Conservation (phyloP, 305 asterid genomes). For the Solanum hybrid region DNA sequence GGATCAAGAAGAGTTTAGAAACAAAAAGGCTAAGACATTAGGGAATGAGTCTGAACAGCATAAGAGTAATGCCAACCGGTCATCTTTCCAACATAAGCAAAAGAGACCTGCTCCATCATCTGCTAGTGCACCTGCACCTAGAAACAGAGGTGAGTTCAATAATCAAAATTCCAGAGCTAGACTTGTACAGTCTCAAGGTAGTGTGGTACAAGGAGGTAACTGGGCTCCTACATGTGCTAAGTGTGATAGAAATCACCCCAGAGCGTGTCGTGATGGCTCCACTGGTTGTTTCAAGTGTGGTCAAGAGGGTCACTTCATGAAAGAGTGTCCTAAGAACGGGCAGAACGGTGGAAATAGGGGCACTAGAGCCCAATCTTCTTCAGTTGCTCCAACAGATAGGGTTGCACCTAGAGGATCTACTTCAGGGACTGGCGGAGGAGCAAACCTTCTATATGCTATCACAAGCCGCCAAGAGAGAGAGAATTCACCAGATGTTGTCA, state of each 20-base stretch:
- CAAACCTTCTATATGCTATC: background rate
- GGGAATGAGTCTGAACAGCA: background rate
- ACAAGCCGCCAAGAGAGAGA: background rate
- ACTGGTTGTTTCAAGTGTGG: background rate
- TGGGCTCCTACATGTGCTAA: background rate
- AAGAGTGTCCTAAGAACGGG: background rate
- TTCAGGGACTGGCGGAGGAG: background rate
- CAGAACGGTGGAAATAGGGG: background rate
- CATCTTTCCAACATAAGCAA: background rate
- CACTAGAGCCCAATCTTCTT: background rate
- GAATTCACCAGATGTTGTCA: background rate
- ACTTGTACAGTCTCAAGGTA: background rate
- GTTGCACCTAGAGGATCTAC: background rate
- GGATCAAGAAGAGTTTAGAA: background rate
- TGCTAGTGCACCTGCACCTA: background rate
- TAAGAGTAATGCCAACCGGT: background rate
- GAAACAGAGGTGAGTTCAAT: background rate
- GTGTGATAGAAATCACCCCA: background rate
- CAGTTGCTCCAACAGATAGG: background rate
- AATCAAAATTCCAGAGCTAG: background rate
- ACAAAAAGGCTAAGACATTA: background rate
- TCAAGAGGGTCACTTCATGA: background rate
- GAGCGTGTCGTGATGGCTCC: background rate
- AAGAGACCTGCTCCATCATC: background rate
- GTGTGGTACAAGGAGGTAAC: background rate